phyloP scores from a whole-genome alignment of 495 filamentous ascomycete genomes.

The Extremus antarcticus region DNA sequence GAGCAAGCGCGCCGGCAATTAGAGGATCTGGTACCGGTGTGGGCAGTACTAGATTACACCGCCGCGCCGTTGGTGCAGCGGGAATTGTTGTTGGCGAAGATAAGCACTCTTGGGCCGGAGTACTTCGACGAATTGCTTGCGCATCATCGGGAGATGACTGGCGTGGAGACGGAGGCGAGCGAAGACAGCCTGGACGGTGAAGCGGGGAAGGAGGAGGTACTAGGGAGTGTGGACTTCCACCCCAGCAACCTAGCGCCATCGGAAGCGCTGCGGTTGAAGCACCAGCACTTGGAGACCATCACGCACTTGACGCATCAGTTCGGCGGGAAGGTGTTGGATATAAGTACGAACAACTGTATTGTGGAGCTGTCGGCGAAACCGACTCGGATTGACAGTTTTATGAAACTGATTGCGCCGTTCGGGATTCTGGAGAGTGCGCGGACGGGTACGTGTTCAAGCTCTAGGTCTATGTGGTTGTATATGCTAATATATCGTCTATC shows the following conservation, averaged over 20 bases:
- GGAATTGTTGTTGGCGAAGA: conserved; percentile 89
- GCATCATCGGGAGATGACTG: conserved; percentile 73
- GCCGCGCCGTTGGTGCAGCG: conserved; percentile 87
- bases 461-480: background rate
- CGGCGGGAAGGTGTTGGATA: conserved; percentile 92
- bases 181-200: conserved; percentile 18
- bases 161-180: conserved; percentile 26
- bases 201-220: too few relatives aligned
- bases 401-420: conserved; percentile 92
- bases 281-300: conserved; percentile 89
- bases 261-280: conserved; percentile 87
- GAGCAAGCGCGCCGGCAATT: conserved; percentile 94
- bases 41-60: conserved; percentile 96
- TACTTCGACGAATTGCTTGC: conserved; percentile 93
- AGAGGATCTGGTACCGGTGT: conserved; percentile 93
- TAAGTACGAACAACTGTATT: conserved; percentile 95
- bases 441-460: conserved; percentile 39
- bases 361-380: conserved; percentile 95
- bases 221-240: conserved; percentile 61
- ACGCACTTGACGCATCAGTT: conserved; percentile 96
- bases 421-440: conserved; percentile 91
- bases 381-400: conserved; percentile 85
- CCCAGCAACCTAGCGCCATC: conserved; percentile 71
- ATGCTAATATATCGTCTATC: background rate
- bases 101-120: conserved; percentile 90